Conservation (phyloP, 23 red algal species). For the Porphyridium purpureum region DNA sequence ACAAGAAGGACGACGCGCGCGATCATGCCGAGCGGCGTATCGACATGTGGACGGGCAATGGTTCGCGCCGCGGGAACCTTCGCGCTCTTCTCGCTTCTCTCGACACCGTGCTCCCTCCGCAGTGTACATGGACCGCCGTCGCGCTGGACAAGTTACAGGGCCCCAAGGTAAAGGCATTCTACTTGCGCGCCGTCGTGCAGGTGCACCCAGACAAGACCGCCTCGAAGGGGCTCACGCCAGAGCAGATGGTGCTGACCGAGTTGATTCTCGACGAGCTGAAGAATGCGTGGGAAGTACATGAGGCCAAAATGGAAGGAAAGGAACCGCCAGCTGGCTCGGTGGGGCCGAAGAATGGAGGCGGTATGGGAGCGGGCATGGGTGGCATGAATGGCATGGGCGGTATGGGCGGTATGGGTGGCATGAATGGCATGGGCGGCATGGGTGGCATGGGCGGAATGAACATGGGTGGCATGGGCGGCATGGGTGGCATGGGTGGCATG, state of each 20-base stretch:
- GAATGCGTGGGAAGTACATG: slow-evolving; percentile 67
- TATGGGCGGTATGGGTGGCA: slow-evolving; percentile 1
- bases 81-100: slow-evolving; percentile 55
- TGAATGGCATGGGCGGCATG: slow-evolving; percentile 28
- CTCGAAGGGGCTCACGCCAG: slow-evolving; percentile 33
- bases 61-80: slow-evolving; percentile 54
- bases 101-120: slow-evolving; percentile 51
- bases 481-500: slow-evolving; percentile 74
- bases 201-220: slow-evolving; percentile 78
- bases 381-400: slow-evolving; percentile 19
- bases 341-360: slow-evolving; percentile 23
- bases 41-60: slow-evolving; percentile 63
- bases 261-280: slow-evolving; percentile 69
- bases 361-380: background rate
- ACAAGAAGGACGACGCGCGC: slow-evolving; percentile 32
- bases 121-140: slow-evolving; percentile 59
- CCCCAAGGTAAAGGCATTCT: background rate
- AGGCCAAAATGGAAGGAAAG: slow-evolving; percentile 52
- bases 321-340: slow-evolving; percentile 59
- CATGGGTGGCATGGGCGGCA: slow-evolving; percentile 20
- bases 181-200: slow-evolving; percentile 4
- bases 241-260: slow-evolving; percentile 57
- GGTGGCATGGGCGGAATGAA: slow-evolving; percentile 29
- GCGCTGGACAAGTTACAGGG: slow-evolving; percentile 48
- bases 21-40: slow-evolving; percentile 27